These are phyloP conservation scores for Aspergillus clavatus DNA, from an alignment of 2,329 filamentous ascomycete genomes.

Conservation along the genomic window DNA sequence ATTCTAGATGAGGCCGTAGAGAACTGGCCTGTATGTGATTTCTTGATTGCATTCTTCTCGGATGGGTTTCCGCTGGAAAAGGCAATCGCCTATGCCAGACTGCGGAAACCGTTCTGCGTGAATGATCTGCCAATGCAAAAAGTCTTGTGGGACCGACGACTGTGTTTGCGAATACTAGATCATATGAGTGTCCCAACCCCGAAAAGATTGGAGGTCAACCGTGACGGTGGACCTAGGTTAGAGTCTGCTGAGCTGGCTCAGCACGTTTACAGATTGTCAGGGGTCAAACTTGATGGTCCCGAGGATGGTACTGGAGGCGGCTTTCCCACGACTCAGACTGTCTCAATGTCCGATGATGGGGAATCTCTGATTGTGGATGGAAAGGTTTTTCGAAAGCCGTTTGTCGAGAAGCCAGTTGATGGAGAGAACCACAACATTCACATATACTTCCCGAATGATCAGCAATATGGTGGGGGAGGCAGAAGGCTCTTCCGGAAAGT, in stretches of 20 bases:
- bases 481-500: slow-evolving; percentile 93
- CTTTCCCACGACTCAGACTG: slow-evolving; percentile 54
- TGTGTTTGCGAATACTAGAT: slow-evolving; percentile 84
- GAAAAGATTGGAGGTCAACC: slow-evolving; percentile 79
- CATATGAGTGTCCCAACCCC: slow-evolving; percentile 86
- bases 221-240: slow-evolving; percentile 81
- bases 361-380: slow-evolving; percentile 88
- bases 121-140: slow-evolving; percentile 98
- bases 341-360: slow-evolving; percentile 84
- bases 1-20: slow-evolving; percentile 95
- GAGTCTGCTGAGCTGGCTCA: slow-evolving; percentile 74
- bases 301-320: slow-evolving; percentile 63
- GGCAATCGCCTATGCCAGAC: slow-evolving; percentile 88
- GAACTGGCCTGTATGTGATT: slow-evolving; percentile 95
- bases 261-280: slow-evolving; percentile 74
- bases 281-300: slow-evolving; percentile 67
- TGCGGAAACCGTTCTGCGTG: slow-evolving; percentile 93
- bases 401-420: slow-evolving; percentile 97
- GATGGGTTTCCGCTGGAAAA: slow-evolving; percentile 96
- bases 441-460: slow-evolving; percentile 80
- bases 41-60: slow-evolving; percentile 96
- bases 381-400: slow-evolving; percentile 75
- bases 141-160: slow-evolving; percentile 87
- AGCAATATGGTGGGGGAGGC: slow-evolving; percentile 77
- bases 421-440: slow-evolving; percentile 98